These are phyloP conservation scores for Penicillium taxi DNA, from an alignment of 495 filamentous ascomycete genomes.

Conservation along the genomic window DNA sequence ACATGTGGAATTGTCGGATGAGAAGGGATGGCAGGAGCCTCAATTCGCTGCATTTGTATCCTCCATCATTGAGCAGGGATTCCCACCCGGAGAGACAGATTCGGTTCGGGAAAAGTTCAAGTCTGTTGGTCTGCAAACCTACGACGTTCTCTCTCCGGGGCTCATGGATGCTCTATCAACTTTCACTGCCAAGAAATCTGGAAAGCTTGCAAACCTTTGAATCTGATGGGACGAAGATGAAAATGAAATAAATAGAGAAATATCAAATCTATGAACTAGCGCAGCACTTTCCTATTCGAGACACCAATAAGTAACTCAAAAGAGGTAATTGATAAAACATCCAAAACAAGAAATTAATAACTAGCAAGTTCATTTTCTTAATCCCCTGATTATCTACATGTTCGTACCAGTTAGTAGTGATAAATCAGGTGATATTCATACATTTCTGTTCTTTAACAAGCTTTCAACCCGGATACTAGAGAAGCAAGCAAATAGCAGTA, in stretches of 20 bases:
- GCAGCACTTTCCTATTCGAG: too few relatives aligned
- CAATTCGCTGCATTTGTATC: slow-evolving; percentile 56
- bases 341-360: too few relatives aligned
- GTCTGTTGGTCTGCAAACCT: slow-evolving; percentile 43
- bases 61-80: slow-evolving; percentile 55
- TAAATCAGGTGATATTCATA: too few relatives aligned
- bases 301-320: too few relatives aligned
- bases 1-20: slow-evolving; percentile 48
- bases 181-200: slow-evolving; percentile 41
- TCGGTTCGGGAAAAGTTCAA: slow-evolving; percentile 43
- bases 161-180: slow-evolving; percentile 54
- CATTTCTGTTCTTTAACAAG: too few relatives aligned
- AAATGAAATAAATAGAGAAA: neutral
- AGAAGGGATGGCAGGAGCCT: slow-evolving; percentile 53
- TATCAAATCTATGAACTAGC: neutral
- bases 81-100: slow-evolving; percentile 43
- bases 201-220: slow-evolving; percentile 21
- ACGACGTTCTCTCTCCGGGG: slow-evolving; percentile 47
- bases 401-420: too few relatives aligned
- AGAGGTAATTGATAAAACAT: too few relatives aligned
- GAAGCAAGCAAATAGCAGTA: too few relatives aligned
- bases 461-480: too few relatives aligned
- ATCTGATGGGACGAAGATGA: too few relatives aligned
- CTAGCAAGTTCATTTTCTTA: too few relatives aligned
- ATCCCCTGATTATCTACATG: too few relatives aligned